A percentile compares a stretch with the other conserved stretches of the same genome.
Evolutionary conservation across 1,284 basidiomycete genomes (phyloP).

Genomic region (Afroboletus lepidellus): DNA sequence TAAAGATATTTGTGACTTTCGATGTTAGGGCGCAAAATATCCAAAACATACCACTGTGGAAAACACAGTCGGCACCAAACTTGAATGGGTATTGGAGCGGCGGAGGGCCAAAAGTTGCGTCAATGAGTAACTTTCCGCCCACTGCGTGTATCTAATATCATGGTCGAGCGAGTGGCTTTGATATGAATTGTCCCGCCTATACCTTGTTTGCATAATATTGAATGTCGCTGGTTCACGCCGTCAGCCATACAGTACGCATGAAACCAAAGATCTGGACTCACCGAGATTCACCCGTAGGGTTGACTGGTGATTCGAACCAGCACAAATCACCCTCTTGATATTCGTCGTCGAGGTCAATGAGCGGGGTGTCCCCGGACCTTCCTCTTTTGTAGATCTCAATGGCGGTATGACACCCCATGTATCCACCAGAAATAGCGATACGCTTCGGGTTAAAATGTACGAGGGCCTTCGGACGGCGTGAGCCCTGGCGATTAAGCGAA

Average conservation of each 20-base stretch:
- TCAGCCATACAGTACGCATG: not conserved
- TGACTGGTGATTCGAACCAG: constrained; percentile 90
- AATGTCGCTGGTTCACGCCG: constrained; percentile 63
- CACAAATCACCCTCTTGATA: constrained; percentile 73
- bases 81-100: constrained; percentile 86
- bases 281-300: constrained; percentile 85
- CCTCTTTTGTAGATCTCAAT: constrained; percentile 65
- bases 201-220: constrained; percentile 80
- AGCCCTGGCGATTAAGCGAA: constrained; percentile 6
- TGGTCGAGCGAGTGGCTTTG: not conserved
- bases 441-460: constrained; percentile 71
- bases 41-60: constrained; percentile 53
- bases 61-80: constrained; percentile 74
- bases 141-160: constrained; percentile 58
- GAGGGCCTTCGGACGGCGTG: constrained; percentile 52
- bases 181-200: no score
- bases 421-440: constrained; percentile 81
- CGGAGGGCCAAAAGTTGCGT: constrained; percentile 89
- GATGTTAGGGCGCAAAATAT: not conserved
- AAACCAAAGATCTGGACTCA: constrained; percentile 21
- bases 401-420: constrained; percentile 73
- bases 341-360: constrained; percentile 78
- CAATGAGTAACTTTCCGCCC: constrained; percentile 71
- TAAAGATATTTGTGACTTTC: constrained; percentile 20
- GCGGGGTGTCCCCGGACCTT: constrained; percentile 44